phyloP scores from a whole-genome alignment of 768 basidiomycete species.

The Ephemerocybe angulata region DNA sequence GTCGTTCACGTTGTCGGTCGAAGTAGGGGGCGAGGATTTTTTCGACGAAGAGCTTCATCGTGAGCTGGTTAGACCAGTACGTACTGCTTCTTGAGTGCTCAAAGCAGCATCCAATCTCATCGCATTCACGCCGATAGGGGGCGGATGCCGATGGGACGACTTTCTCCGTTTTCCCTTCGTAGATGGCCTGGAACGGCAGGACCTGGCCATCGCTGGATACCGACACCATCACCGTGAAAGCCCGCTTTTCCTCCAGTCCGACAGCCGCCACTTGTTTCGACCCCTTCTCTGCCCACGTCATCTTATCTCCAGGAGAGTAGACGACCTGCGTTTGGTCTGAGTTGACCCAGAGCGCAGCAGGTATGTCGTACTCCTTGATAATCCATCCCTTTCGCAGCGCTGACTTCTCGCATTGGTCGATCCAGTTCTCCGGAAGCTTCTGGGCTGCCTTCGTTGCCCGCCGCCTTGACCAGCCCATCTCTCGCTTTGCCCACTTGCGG shows the following conservation, averaged over 20 bases:
- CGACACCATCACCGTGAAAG: constrained; percentile 31
- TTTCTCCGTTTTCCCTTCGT: constrained; percentile 19
- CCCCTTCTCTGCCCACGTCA: constrained; percentile 23
- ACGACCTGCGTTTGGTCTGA: constrained; percentile 33
- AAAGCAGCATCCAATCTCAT: constrained; percentile 18
- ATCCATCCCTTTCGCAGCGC: constrained; percentile 13
- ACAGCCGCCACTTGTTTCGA: constrained; percentile 30
- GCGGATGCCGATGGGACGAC: constrained; percentile 18
- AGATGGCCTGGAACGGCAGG: constrained; percentile 35
- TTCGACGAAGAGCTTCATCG: constrained; percentile 21
- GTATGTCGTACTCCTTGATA: constrained; percentile 30
- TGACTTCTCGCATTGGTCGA: not conserved
- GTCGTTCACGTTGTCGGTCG: too few relatives aligned
- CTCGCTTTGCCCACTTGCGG: not conserved
- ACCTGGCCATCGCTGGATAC: constrained; percentile 23
- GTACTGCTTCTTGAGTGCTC: constrained; percentile 21
- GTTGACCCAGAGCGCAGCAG: constrained; percentile 26
- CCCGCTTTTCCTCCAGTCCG: constrained; percentile 36
- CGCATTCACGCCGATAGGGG: constrained; percentile 7
- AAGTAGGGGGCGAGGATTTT: too few relatives aligned
- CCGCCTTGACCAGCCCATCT: not conserved
- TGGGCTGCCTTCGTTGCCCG: not conserved
- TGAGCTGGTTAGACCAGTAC: constrained; percentile 24
- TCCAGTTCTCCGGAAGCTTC: not conserved
- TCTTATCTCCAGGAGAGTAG: constrained; percentile 25